Evolutionary conservation across 2,329 filamentous ascomycete species (phyloP).

Genomic region (Davidsoniella eucalypti): DNA sequence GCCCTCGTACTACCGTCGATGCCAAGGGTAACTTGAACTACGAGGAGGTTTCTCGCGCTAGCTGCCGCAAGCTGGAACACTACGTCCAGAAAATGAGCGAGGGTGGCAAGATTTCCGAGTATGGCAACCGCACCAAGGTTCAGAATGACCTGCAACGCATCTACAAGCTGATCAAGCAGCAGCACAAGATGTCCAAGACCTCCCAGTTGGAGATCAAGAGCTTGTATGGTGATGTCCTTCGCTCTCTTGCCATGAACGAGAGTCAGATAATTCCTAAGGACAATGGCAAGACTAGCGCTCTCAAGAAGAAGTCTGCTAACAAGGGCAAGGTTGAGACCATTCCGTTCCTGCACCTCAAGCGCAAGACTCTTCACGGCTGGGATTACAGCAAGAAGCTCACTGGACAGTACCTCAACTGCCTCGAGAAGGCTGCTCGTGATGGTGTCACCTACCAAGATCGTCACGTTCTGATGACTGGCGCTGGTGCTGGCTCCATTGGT

Average conservation of each 20-base stretch:
- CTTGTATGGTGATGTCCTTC: slow-evolving; percentile 84
- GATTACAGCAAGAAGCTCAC: slow-evolving; percentile 99
- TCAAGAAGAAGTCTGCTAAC: slow-evolving; percentile 36
- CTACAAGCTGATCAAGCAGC: slow-evolving; percentile 96
- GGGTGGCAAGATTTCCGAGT: slow-evolving; percentile 95
- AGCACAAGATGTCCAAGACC: slow-evolving; percentile 93
- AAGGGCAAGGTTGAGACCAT: slow-evolving; percentile 96
- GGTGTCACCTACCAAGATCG: slow-evolving; percentile 90
- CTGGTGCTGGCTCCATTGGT: slow-evolving; percentile 92
- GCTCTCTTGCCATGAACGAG: slow-evolving; percentile 93
- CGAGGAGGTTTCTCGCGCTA: slow-evolving; percentile 68
- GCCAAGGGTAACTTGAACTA: slow-evolving; percentile 85
- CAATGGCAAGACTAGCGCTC: slow-evolving; percentile 48
- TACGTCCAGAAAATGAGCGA: slow-evolving; percentile 98
- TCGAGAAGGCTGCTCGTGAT: slow-evolving; percentile 72
- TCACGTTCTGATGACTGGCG: slow-evolving; percentile 95
- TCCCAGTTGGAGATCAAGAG: slow-evolving; percentile 94
- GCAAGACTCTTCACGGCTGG: slow-evolving; percentile 86
- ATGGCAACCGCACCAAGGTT: slow-evolving; percentile 94
- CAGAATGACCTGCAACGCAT: slow-evolving; percentile 89
- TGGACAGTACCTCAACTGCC: slow-evolving; percentile 74
- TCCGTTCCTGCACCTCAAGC: slow-evolving; percentile 92
- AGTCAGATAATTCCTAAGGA: slow-evolving; percentile 89
- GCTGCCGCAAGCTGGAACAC: slow-evolving; percentile 91
- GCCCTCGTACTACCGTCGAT: slow-evolving; percentile 83